Base-by-base conservation (phyloP, 257 asterid species). In the Solanum okadae region DNA sequence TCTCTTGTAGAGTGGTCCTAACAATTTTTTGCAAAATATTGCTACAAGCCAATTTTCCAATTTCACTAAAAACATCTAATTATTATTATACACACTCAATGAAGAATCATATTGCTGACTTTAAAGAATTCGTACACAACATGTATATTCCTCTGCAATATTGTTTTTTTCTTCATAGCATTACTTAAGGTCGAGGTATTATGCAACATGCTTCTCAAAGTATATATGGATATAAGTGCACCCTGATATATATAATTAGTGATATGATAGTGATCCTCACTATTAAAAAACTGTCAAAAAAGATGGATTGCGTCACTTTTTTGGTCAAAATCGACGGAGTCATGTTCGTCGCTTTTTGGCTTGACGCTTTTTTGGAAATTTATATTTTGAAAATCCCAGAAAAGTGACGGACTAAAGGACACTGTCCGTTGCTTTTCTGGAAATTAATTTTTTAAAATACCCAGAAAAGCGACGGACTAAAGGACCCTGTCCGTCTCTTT, bases 31-130 rank as follows among this genome's bases (percentile, higher is more conserved):
- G 67, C 85, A 79, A 79, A 79, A 44, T 42, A 15, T 79, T 79
- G 15, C 85, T 25, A 44, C 67, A 79, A 44, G 9, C 25, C 27
- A 79, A 7, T 42, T 79, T 46, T 79, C 14, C 20, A 46, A 44
- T 22, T 46, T 81, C 40, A 29, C 86, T 16, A 46, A 81, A 81
- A 46, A 81, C 42, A 46, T 81, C 35, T 27, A 29, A 18, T 81
- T 81, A 29, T 63, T 23, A 10, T 67, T 11, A 12, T 25, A 38
- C 23, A 40, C 27, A 27, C 67, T 81, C 40, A 29, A 27, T 15
- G 40, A 79, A 79, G 68, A 44, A 79, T 79, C 40, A 16, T 79
- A 46, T 18, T 81, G 38, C 20, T 81, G 86, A 46, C 86, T 81
- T 81, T 81, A 31, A 81, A 3, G 29, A 46, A 81, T 37, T 79